Evolutionary conservation across 352 stramenopile genomes (phyloP).

Genomic region (Globisporangium spinosum): DNA sequence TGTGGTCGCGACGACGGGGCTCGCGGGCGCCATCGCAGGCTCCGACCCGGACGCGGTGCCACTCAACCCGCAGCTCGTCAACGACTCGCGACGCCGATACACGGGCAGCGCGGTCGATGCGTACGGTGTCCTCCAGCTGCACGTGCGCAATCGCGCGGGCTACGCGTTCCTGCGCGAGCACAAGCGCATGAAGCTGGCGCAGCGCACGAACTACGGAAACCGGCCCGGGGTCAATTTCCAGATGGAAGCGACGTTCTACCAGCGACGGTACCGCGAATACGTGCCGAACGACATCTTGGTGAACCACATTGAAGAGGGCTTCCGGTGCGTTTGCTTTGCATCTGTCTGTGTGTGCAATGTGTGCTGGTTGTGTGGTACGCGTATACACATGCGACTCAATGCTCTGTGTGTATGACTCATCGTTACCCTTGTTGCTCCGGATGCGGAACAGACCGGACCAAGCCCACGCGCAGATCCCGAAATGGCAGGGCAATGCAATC

Average conservation of each 20-base stretch:
- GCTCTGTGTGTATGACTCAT: neutral
- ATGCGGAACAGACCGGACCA: constrained; percentile 21
- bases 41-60: constrained; percentile 46
- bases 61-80: constrained; percentile 41
- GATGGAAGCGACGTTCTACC: constrained; percentile 29
- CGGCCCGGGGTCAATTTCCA: constrained; percentile 3
- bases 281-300: constrained; percentile 47
- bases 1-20: constrained; percentile 41
- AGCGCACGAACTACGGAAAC: neutral
- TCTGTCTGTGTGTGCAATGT: neutral
- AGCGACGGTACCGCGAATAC: constrained; percentile 35
- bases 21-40: constrained; percentile 45
- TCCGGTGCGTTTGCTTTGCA: constrained; percentile 26
- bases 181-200: constrained; percentile 32
- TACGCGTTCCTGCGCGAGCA: constrained; percentile 52
- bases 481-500: constrained; percentile 69
- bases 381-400: neutral
- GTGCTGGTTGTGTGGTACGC: neutral
- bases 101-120: constrained; percentile 43
- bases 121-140: constrained; percentile 39
- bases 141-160: constrained; percentile 49
- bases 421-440: neutral
- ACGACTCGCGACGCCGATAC: constrained; percentile 42
- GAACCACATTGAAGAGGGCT: constrained; percentile 29
- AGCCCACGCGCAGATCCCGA: constrained; percentile 27